phyloP scores from a whole-genome alignment of 2,329 filamentous ascomycete species.

The Parastagonospora nodorum region DNA sequence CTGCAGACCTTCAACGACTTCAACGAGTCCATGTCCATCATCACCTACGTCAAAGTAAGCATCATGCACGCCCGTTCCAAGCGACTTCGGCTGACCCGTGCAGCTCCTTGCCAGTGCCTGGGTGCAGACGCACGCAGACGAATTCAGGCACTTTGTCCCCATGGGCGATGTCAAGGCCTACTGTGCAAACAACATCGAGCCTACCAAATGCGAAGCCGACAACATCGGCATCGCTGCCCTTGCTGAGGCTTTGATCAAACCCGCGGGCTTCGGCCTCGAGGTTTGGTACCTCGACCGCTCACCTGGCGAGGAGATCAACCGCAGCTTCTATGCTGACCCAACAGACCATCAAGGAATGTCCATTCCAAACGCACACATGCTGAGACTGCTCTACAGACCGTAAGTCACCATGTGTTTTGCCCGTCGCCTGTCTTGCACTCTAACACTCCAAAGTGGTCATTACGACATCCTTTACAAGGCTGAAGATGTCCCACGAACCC shows the following conservation, averaged over 20 bases:
- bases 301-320: constrained; percentile 74
- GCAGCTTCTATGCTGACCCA: constrained; percentile 65
- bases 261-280: constrained; percentile 78
- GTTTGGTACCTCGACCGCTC: constrained; percentile 92
- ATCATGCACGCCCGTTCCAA: neutral
- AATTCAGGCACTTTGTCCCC: constrained; percentile 73
- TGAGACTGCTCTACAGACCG: constrained; percentile 72
- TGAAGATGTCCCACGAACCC: constrained; percentile 52
- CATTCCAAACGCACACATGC: constrained; percentile 60
- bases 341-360: constrained; percentile 50
- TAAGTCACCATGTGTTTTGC: constrained; percentile 44
- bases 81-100: constrained; percentile 10
- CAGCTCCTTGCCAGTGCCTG: constrained; percentile 82
- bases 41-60: constrained; percentile 76
- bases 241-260: constrained; percentile 78
- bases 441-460: constrained; percentile 65
- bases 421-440: constrained; percentile 6
- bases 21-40: constrained; percentile 71
- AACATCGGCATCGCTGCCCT: constrained; percentile 82
- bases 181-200: constrained; percentile 72
- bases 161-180: constrained; percentile 66
- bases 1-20: constrained; percentile 75
- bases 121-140: constrained; percentile 73
- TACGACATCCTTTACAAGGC: constrained; percentile 91
- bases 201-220: constrained; percentile 82